Percentiles rank a stretch among this genome's conserved stretches.
Evolutionary conservation across 352 stramenopile genomes (phyloP).

Genomic region (Elongisporangium prolatum): DNA sequence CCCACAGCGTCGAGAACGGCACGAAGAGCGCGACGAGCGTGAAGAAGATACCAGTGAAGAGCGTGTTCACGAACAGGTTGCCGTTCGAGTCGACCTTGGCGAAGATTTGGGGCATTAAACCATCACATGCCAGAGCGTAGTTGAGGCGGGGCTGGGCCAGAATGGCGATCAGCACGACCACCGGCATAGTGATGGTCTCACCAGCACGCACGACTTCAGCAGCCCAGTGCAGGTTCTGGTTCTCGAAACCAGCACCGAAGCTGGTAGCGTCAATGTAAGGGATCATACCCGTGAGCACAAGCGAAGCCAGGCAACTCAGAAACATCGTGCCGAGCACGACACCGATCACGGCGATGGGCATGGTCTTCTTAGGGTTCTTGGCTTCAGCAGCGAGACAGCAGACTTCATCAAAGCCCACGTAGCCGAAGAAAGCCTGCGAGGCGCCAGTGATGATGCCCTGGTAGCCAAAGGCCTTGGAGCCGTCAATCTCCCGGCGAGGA

Average conservation of each 20-base stretch:
- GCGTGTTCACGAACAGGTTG: conserved; percentile 53
- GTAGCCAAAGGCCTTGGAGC: conserved; percentile 30
- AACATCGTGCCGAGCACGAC: conserved; percentile 60
- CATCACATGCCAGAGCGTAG: conserved; percentile 85
- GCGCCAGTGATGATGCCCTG: conserved; percentile 73
- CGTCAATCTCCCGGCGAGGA: conserved; percentile 16
- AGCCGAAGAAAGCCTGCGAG: conserved; percentile 91
- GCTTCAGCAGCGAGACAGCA: conserved; percentile 85
- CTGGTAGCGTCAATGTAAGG: conserved; percentile 21
- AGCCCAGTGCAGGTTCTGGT: conserved; percentile 19
- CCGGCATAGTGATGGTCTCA: conserved; percentile 68
- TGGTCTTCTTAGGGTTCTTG: conserved; percentile 70
- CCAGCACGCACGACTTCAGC: conserved; percentile 23
- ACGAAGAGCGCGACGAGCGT: conserved; percentile 42
- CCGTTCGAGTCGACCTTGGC: conserved; percentile 48
- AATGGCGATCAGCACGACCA: conserved; percentile 89
- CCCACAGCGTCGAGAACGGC: conserved; percentile 53
- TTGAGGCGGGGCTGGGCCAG: conserved; percentile 88
- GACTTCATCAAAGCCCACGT: conserved; percentile 94
- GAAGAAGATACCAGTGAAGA: conserved; percentile 42
- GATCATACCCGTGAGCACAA: conserved; percentile 81
- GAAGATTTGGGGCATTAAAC: conserved; percentile 88
- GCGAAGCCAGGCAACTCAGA: conserved; percentile 62
- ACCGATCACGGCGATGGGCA: conserved; percentile 79
- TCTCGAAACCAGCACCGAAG: conserved; percentile 22